Percentiles rank a stretch among this genome's conserved stretches.
Conservation (phyloP, 1,284 basidiomycete genomes). For the Pyrrhoderma noxium region DNA sequence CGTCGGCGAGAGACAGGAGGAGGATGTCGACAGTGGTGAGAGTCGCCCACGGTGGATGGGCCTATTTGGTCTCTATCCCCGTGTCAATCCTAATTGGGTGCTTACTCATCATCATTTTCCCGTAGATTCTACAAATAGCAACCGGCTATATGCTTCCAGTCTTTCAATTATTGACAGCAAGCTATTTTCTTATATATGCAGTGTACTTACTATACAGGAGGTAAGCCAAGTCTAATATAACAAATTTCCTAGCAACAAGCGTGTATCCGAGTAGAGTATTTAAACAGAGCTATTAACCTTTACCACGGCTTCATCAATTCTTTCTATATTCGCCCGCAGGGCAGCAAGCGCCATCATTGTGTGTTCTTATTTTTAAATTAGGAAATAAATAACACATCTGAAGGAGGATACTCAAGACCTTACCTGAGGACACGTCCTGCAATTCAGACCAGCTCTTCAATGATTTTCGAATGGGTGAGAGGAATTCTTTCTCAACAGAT, state of each 20-base stretch:
- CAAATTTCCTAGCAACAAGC: no score
- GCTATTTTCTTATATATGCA: no score
- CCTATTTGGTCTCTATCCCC: no score
- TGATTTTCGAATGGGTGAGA: slow-evolving; percentile 26
- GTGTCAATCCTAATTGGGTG: no score
- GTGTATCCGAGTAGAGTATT: no score
- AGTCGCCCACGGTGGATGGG: slow-evolving; percentile 1
- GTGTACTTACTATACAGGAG: no score
- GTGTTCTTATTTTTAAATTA: slow-evolving; percentile 25
- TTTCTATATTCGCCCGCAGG: slow-evolving; percentile 24
- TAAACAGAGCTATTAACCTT: no score
- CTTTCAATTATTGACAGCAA: no score
- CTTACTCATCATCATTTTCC: no score
- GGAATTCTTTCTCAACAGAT: slow-evolving; percentile 25
- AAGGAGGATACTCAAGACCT: slow-evolving; percentile 30
- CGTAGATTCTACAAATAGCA: no score
- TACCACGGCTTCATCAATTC: slow-evolving; percentile 20
- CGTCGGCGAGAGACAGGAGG: slow-evolving; percentile 2
- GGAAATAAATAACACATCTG: slow-evolving; percentile 22
- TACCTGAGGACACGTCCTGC: slow-evolving; percentile 22
- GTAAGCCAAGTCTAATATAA: no score
- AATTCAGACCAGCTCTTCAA: slow-evolving; percentile 26
- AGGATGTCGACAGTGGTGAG: slow-evolving; percentile 7
- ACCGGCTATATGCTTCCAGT: no score
- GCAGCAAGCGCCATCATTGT: slow-evolving; percentile 22